These are phyloP conservation scores for Gypsophila paniculata DNA, from an alignment of 179 eudicot genomes.

Conservation along the genomic window DNA sequence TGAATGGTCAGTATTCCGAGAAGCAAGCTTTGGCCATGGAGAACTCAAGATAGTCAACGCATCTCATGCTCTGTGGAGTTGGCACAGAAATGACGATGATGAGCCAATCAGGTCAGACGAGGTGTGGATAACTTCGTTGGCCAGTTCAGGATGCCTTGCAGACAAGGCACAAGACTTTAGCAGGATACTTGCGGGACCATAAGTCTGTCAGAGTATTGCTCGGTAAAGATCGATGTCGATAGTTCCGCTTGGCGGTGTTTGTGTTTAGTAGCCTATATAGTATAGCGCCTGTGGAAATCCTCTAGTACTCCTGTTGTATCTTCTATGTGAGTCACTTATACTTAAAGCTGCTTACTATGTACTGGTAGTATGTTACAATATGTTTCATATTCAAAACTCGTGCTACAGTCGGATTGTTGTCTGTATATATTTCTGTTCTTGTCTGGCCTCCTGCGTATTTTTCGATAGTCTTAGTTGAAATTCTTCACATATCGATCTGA, in stretches of 20 bases:
- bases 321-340: neutral
- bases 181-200: slow-evolving; percentile 47
- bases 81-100: slow-evolving; percentile 97
- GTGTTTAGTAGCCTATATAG: neutral
- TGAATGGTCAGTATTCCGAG: slow-evolving; percentile 90
- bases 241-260: neutral
- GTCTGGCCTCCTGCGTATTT: neutral
- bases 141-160: slow-evolving; percentile 55
- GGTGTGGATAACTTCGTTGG: slow-evolving; percentile 72
- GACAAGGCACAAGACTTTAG: slow-evolving; percentile 40
- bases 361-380: neutral
- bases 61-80: slow-evolving; percentile 85
- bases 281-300: neutral
- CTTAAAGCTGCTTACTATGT: slow-evolving; percentile 12
- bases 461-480: neutral
- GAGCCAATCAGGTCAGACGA: slow-evolving; percentile 76
- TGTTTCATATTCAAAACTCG: neutral
- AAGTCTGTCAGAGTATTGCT: neutral
- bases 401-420: neutral
- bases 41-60: slow-evolving; percentile 74
- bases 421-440: neutral
- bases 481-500: neutral
- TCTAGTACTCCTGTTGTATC: neutral
- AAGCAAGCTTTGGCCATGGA: slow-evolving; percentile 97
- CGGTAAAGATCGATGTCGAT: slow-evolving; percentile 5